phyloP scores from a whole-genome alignment of 1,284 basidiomycete genomes.

The Marasmius oreades region DNA sequence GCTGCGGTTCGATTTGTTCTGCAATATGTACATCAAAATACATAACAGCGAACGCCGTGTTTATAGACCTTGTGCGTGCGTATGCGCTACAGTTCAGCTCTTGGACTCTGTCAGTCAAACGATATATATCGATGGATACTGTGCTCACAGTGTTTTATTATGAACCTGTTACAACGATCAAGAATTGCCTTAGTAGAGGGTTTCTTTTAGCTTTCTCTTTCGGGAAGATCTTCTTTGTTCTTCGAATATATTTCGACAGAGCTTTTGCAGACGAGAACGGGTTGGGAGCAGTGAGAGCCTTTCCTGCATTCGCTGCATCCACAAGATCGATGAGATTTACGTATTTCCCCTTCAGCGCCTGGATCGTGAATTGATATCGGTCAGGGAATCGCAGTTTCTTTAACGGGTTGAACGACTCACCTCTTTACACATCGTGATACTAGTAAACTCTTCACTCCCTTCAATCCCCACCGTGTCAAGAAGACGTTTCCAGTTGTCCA shows the following conservation, averaged over 20 bases:
- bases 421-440: conserved; percentile 10
- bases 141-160: no score
- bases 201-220: conserved; percentile 14
- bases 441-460: neutral
- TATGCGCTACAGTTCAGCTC: no score
- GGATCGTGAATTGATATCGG: neutral
- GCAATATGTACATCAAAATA: no score
- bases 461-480: conserved; percentile 6
- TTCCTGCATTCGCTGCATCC: conserved; percentile 14
- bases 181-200: conserved; percentile 13
- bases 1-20: no score
- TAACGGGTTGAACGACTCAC: neutral
- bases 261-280: conserved; percentile 7
- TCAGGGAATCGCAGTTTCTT: neutral
- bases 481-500: conserved; percentile 9
- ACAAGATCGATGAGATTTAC: conserved; percentile 22
- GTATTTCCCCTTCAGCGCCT: conserved; percentile 13
- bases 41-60: no score
- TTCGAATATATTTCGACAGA: conserved; percentile 15
- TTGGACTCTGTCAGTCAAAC: no score
- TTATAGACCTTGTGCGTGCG: no score
- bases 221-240: conserved; percentile 17
- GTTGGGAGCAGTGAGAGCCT: neutral
- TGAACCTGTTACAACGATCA: conserved; percentile 15
- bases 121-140: no score